Evolutionary conservation across 305 asterid species (phyloP).

Genomic region (Fraxinus ornus): DNA sequence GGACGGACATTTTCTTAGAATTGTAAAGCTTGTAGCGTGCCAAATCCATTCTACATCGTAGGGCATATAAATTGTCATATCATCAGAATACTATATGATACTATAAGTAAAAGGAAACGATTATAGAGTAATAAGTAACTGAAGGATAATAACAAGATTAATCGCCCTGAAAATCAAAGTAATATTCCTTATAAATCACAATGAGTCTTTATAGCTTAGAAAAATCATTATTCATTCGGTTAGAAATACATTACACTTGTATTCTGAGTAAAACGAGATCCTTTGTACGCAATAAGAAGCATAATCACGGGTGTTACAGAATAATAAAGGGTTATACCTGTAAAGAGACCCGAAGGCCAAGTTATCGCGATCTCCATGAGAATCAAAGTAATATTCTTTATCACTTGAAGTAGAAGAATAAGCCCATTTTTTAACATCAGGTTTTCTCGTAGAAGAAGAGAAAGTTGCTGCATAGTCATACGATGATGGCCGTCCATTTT

Average conservation of each 20-base stretch:
- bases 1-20: slow-evolving; percentile 46
- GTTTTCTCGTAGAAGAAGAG: slow-evolving; percentile 57
- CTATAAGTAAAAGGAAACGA: background rate
- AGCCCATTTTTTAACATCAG: slow-evolving; percentile 67
- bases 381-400: slow-evolving; percentile 89
- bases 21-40: slow-evolving; percentile 79
- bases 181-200: slow-evolving; percentile 49
- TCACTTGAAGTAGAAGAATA: slow-evolving; percentile 39
- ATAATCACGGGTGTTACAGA: background rate
- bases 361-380: slow-evolving; percentile 84
- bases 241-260: background rate
- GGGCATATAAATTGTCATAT: slow-evolving; percentile 22
- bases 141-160: background rate
- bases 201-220: background rate
- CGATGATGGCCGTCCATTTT: slow-evolving; percentile 29
- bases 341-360: slow-evolving; percentile 80
- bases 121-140: background rate
- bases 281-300: background rate
- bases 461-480: slow-evolving; percentile 41
- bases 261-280: background rate
- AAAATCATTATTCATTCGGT: background rate
- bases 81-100: slow-evolving; percentile 9
- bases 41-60: slow-evolving; percentile 83
- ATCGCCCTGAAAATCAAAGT: slow-evolving; percentile 79
- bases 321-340: slow-evolving; percentile 44